Percentiles rank a stretch among this genome's conserved stretches.
These are phyloP conservation scores for Oidium heveae DNA, from an alignment of 2,329 filamentous ascomycete genomes.

Conservation along the genomic window DNA sequence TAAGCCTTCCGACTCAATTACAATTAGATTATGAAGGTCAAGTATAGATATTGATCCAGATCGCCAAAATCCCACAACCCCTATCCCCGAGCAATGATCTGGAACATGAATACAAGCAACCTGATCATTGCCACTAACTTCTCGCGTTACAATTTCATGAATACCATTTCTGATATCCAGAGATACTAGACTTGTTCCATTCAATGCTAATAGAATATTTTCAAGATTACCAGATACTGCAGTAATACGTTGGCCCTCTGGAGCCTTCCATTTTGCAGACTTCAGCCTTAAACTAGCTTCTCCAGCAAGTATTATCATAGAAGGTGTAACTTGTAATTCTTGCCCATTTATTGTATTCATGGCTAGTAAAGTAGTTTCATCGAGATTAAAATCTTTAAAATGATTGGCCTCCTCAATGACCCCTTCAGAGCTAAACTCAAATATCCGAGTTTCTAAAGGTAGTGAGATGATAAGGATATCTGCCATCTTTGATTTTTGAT, in stretches of 20 bases:
- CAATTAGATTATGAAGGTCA: conserved; percentile 36
- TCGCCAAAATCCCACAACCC: conserved; percentile 70
- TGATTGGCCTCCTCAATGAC: conserved; percentile 69
- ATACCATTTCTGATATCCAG: conserved; percentile 37
- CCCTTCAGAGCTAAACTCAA: conserved; percentile 47
- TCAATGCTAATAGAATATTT: conserved; percentile 47
- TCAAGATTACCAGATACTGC: conserved; percentile 50
- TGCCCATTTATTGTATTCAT: conserved; percentile 35
- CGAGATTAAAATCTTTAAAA: conserved; percentile 45
- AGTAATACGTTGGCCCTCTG: conserved; percentile 35
- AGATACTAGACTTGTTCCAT: conserved; percentile 47
- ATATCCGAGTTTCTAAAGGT: conserved; percentile 59
- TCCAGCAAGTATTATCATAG: conserved; percentile 35
- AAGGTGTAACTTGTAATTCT: conserved; percentile 53
- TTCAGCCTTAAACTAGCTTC: conserved; percentile 24
- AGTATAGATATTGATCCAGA: conserved; percentile 58
- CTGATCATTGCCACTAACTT: conserved; percentile 42
- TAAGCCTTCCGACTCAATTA: conserved; percentile 38
- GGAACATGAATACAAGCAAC: conserved; percentile 67
- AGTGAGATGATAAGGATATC: conserved; percentile 65
- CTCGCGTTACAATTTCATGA: conserved; percentile 28
- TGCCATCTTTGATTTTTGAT: conserved; percentile 20
- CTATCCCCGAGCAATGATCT: conserved; percentile 33
- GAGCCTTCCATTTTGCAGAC: conserved; percentile 31
- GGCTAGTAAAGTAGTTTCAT: conserved; percentile 45